These are phyloP conservation scores for Knoxdaviesia capensis DNA, from an alignment of 2,329 filamentous ascomycete genomes.

Conservation along the genomic window DNA sequence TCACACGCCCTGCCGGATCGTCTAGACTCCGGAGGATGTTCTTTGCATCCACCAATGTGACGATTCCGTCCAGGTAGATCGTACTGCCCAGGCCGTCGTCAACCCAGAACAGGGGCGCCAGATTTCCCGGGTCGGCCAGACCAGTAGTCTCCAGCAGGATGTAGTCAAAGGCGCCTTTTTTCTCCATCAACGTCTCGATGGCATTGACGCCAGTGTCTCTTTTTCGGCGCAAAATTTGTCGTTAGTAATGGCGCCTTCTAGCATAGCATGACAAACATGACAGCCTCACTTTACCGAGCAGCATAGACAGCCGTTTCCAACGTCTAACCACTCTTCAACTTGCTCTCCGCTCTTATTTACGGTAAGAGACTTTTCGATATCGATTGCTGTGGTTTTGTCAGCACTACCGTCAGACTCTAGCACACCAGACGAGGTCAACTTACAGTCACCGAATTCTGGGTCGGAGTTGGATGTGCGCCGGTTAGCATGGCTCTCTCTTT, in stretches of 20 bases:
- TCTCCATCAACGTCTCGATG: slow-evolving; percentile 89
- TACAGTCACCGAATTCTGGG: slow-evolving; percentile 64
- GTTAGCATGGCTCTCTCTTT: slow-evolving; percentile 4
- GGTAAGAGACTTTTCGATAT: slow-evolving; percentile 91
- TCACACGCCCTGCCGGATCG: slow-evolving; percentile 37
- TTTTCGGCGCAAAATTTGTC: background rate
- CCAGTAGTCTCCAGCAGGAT: slow-evolving; percentile 94
- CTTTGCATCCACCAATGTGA: slow-evolving; percentile 87
- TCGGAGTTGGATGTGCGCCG: background rate
- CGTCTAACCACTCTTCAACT: slow-evolving; percentile 85
- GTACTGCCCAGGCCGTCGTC: slow-evolving; percentile 88
- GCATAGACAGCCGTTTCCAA: slow-evolving; percentile 93
- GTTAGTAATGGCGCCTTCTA: background rate
- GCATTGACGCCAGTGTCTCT: slow-evolving; percentile 86
- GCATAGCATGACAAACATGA: background rate
- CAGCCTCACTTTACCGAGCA: slow-evolving; percentile 70
- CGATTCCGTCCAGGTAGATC: slow-evolving; percentile 92
- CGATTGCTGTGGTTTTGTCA: slow-evolving; percentile 41
- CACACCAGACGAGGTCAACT: slow-evolving; percentile 11
- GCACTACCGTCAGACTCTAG: slow-evolving; percentile 5
- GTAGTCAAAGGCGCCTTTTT: slow-evolving; percentile 87
- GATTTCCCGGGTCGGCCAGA: slow-evolving; percentile 83
- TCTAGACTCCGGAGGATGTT: slow-evolving; percentile 73
- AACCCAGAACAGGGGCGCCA: slow-evolving; percentile 93
- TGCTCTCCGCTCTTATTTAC: slow-evolving; percentile 67